Base-by-base conservation (phyloP, 2,329 filamentous ascomycete species). In the Colletotrichum sublineola region DNA sequence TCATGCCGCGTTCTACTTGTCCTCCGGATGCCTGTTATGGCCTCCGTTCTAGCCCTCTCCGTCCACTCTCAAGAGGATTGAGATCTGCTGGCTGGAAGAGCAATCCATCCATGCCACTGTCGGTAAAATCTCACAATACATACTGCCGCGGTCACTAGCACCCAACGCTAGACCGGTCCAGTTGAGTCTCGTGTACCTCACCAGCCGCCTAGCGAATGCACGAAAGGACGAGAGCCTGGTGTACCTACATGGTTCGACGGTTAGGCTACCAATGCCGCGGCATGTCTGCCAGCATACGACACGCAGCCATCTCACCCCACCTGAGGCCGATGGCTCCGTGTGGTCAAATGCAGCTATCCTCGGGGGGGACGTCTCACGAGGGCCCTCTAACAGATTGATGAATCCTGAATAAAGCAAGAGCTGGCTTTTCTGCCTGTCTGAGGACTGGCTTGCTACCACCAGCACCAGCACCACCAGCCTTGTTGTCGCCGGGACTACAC, bases 131-230 rank as follows among this genome's bases (percentile, higher is more conserved):
- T 46, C 6, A 20, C 18, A 20, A 24, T 20, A 18, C 48, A 24
- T 20, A 18, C 48, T 44, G 15, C 12, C 24, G n/a, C 3, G 29
- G n/a, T 55, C 2, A 12, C n/a, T 60, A 58, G 60, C 48, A 63
- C 42, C n/a, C 24, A 33, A 53, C 40, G 56, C 57, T 52, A 46
- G 42, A 58, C 68, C 57, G 63, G 57, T 36, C 48, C 48, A 36
- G 42, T 62, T 15, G 42, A 46, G 58, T 63, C 46, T 60, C 58
- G 69, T 63, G 66, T 56, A 44, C 50, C 58, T 44, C 38, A 31
- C 65, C 69, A 61, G 50, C 66, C 66, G 65, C 69, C 66, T 55
- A 61, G 53, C 53, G 38, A 15, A 72, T 53, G 69, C 65, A 71
- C 64, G 38, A 61, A 69, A 46, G 44, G 69, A 40, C 66, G 53